These are phyloP conservation scores for Sorghum bicolor DNA, from an alignment of 176 grass and related monocot species.

Conservation along the genomic window Sorghum_bicolor_NCBIv3 NC_012870.2:73726501-73727000, in stretches of 20 bases:
- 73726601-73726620: background rate
- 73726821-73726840: background rate
- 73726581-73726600: background rate
- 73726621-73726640: background rate
- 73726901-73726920: background rate
- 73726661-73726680: constrained; percentile 63
- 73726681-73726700: constrained; percentile 73
- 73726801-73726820: background rate
- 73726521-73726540: background rate
- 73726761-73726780: constrained; percentile 86
- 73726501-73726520: background rate
- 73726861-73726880: background rate
- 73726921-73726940: background rate
- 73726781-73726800: constrained; percentile 47
- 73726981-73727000: background rate
- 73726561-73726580: background rate
- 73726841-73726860: background rate
- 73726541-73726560: background rate
- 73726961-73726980: background rate
- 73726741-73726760: constrained; percentile 59
- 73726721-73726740: constrained; percentile 23
- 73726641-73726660: background rate
- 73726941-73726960: background rate
- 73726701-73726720: constrained; percentile 32
- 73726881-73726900: background rate